A percentile compares a stretch with the other conserved stretches of the same genome.
These are phyloP conservation scores for Bacidia rubella DNA, from an alignment of 495 filamentous ascomycete species.

Conservation along the genomic window DNA sequence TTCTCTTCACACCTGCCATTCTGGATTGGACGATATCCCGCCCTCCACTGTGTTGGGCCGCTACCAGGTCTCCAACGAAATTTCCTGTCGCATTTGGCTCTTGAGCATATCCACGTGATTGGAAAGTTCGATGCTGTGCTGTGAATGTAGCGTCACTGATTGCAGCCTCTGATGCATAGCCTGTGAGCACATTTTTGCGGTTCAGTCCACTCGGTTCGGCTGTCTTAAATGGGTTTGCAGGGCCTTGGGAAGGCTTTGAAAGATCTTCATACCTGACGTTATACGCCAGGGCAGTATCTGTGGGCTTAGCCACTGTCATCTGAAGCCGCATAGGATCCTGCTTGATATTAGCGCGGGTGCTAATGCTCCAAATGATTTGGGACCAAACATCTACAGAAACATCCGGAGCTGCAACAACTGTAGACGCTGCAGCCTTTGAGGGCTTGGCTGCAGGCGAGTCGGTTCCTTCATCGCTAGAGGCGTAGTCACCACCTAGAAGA, in stretches of 20 bases:
- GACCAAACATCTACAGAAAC: conserved; percentile 53
- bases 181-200: conserved; percentile 84
- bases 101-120: conserved; percentile 46
- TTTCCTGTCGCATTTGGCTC: conserved; percentile 38
- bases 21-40: conserved; percentile 45
- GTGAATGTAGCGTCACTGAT: conserved; percentile 84
- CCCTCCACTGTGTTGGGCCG: conserved; percentile 36
- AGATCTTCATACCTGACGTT: conserved; percentile 63
- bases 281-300: conserved; percentile 39
- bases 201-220: conserved; percentile 49
- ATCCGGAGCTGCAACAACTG: conserved; percentile 41
- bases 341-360: conserved; percentile 17
- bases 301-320: conserved; percentile 43
- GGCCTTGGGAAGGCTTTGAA: conserved; percentile 53
- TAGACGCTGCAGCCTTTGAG: conserved; percentile 24
- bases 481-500: conserved; percentile 36
- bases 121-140: conserved; percentile 63
- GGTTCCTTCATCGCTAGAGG: conserved; percentile 38
- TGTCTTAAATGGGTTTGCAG: conserved; percentile 65
- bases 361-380: conserved; percentile 9
- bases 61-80: conserved; percentile 41
- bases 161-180: conserved; percentile 72
- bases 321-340: conserved; percentile 44
- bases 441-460: conserved; percentile 15
- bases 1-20: conserved; percentile 53